These are phyloP conservation scores for Euclidium syriacum DNA, from an alignment of 345 rosid genomes.

Conservation along the genomic window DNA sequence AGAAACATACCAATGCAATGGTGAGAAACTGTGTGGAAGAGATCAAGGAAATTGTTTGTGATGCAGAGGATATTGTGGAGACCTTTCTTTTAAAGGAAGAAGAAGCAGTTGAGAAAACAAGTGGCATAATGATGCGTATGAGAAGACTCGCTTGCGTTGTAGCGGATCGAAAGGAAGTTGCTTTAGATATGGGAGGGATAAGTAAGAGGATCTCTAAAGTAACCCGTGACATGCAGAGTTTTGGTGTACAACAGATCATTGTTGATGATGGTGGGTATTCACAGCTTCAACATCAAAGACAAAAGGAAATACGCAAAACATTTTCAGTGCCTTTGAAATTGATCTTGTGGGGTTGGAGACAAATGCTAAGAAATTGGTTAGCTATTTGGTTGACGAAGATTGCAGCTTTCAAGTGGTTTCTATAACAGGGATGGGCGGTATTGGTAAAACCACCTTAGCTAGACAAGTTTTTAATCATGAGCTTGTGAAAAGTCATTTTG, in stretches of 20 bases:
- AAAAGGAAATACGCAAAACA: not conserved
- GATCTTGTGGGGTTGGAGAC: slow-evolving; percentile 35
- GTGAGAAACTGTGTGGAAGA: slow-evolving; percentile 30
- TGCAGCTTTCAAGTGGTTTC: slow-evolving; percentile 26
- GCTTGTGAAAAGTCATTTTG: slow-evolving; percentile 15
- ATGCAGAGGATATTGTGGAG: slow-evolving; percentile 26
- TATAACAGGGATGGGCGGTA: slow-evolving; percentile 49
- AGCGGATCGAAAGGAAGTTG: not conserved
- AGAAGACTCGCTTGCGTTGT: not conserved
- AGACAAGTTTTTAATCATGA: slow-evolving; percentile 23
- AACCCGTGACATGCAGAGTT: not conserved
- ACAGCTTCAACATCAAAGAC: not conserved
- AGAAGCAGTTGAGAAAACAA: not conserved
- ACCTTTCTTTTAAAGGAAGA: slow-evolving; percentile 13
- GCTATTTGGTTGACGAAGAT: slow-evolving; percentile 1
- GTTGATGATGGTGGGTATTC: not conserved
- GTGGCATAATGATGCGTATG: not conserved
- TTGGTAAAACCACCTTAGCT: slow-evolving; percentile 49
- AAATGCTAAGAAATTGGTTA: slow-evolving; percentile 15
- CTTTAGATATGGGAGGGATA: not conserved
- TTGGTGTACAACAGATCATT: not conserved
- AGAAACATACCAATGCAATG: slow-evolving; percentile 20
- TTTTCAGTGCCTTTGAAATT: slow-evolving; percentile 22
- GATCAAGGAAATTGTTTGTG: slow-evolving; percentile 23
- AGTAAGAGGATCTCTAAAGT: slow-evolving; percentile 9